phyloP scores from a whole-genome alignment of 2,329 filamentous ascomycete species.

The Arthrobotrys sinensis region DNA sequence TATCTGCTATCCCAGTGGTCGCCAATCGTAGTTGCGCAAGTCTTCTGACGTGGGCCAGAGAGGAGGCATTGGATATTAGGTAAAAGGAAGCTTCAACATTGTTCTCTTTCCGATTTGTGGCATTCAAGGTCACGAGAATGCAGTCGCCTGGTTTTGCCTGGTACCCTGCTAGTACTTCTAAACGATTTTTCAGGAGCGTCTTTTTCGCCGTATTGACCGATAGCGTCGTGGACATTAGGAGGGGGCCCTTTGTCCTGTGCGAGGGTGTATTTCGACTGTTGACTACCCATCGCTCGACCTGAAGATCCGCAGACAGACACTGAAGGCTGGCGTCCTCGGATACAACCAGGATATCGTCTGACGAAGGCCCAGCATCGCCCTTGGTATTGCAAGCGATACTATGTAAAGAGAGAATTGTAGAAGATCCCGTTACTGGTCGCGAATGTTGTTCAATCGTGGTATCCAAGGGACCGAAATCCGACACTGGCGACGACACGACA shows the following conservation, averaged over 20 bases:
- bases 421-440: slow-evolving; percentile 33
- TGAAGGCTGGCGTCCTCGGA: slow-evolving; percentile 57
- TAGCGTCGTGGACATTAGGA: slow-evolving; percentile 47
- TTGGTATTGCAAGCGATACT: slow-evolving; percentile 26
- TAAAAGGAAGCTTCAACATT: slow-evolving; percentile 55
- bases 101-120: slow-evolving; percentile 47
- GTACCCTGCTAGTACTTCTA: slow-evolving; percentile 48
- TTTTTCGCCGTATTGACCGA: slow-evolving; percentile 52
- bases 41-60: slow-evolving; percentile 44
- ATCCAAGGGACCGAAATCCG: slow-evolving; percentile 55
- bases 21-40: slow-evolving; percentile 39
- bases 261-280: slow-evolving; percentile 60
- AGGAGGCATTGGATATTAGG: slow-evolving; percentile 51
- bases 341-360: slow-evolving; percentile 57
- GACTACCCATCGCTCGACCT: slow-evolving; percentile 52
- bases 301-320: slow-evolving; percentile 57
- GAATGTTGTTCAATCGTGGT: slow-evolving; percentile 56
- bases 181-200: slow-evolving; percentile 50
- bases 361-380: slow-evolving; percentile 1
- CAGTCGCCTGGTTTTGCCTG: slow-evolving; percentile 54
- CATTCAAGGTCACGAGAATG: slow-evolving; percentile 40
- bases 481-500: slow-evolving; percentile 51
- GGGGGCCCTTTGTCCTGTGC: slow-evolving; percentile 49
- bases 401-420: slow-evolving; percentile 41
- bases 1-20: slow-evolving; percentile 27